phyloP scores from a whole-genome alignment of 257 asterid species.

The Forsythia suspensa region DNA sequence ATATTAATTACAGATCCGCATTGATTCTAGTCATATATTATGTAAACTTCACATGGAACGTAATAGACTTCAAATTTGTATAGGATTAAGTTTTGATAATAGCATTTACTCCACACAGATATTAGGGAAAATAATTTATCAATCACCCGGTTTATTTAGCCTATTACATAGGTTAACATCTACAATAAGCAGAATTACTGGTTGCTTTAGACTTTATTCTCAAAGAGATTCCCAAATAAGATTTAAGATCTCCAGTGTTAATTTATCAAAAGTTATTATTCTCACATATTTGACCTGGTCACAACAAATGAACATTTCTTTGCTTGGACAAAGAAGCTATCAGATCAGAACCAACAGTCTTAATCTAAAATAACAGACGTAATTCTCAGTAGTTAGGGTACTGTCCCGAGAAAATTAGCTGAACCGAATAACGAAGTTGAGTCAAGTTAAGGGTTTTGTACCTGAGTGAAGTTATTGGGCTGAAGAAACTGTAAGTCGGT shows the following conservation, averaged over 20 bases:
- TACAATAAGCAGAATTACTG: slow-evolving; percentile 15
- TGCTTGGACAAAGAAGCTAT: neutral
- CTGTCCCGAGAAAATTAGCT: neutral
- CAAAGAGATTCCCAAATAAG: slow-evolving; percentile 11
- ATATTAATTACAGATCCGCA: neutral
- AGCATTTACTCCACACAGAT: neutral
- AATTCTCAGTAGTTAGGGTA: neutral
- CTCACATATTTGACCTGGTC: neutral
- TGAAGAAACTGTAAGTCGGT: neutral
- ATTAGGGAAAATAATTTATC: neutral
- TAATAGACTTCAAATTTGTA: neutral
- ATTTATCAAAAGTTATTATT: neutral
- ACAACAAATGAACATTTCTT: neutral
- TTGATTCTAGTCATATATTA: neutral
- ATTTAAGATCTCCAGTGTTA: neutral
- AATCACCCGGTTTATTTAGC: neutral
- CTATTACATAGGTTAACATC: slow-evolving; percentile 1
- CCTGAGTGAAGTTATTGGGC: neutral
- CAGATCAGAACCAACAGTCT: neutral
- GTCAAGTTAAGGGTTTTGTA: neutral
- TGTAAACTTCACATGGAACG: neutral
- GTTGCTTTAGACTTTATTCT: slow-evolving; percentile 2
- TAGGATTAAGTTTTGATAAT: neutral
- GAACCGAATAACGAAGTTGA: neutral
- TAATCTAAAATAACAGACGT: neutral